Base-by-base conservation (phyloP, 2,329 filamentous ascomycete genomes). In the Fusarium sp. region DNA sequence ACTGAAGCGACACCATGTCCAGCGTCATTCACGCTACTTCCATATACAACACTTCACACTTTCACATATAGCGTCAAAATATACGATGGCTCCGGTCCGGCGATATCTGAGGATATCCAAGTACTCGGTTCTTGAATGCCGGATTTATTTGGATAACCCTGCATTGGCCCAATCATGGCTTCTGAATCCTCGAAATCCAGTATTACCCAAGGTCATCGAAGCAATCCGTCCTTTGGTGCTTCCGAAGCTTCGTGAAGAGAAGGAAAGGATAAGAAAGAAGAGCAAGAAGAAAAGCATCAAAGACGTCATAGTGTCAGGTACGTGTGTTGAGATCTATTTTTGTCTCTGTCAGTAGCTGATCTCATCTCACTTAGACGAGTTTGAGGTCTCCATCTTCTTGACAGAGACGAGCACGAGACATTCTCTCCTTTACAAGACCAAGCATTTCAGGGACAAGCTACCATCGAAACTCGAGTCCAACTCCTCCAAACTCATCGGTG, bases 131-230 rank as follows among this genome's bases (percentile, higher is more conserved):
- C 89, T 99, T n/a, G 96, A 99, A 87, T 95, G 94, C 74, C 95
- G 95, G 74, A 96, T 99, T 76, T 98, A 98, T 83, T 90, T 98
- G 53, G 96, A 98, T 74, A 95, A 96, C 77, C 96, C 96, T 1
- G 90, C 92, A 18, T 90, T 98, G 69, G 90, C 91, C 30, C 90
- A 94, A 74, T 91, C 92, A 79, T 98, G 97, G 91, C 90, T 99
- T 24, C 89, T 98, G 74, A 92, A 93, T 77, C 88, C 93, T 41
- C 90, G 91, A 73, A 87, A 95, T 76, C 91, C 93, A 8, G 89
- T 96, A 22, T 89, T 99, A 20, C 91, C 92, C 44, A 92, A 92
- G 73, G 91, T 98, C 77, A 95, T 99, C 67, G 90, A 94, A 80
- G 93, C 92, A 69, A 91, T 98, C 60, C 92, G 93, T 15, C 96